Evolutionary conservation across 495 filamentous ascomycete genomes (phyloP), one percentile per base, ranked within the genome.

Genomic region (Talaromyces stipitatus): DNA sequence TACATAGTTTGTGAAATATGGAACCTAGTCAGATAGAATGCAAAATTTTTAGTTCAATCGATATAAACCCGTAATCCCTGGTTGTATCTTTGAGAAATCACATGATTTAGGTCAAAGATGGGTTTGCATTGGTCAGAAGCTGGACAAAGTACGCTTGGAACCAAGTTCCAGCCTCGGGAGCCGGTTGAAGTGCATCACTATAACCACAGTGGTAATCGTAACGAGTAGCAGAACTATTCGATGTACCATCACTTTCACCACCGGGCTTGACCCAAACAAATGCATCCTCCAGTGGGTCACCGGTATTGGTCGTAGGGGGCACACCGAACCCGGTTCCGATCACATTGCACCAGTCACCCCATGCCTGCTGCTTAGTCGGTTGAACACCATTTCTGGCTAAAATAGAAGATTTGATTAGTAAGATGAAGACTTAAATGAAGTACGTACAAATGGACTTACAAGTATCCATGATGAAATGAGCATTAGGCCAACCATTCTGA

Each of bases 271-370:
- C 74, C 89, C 88, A 91, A 68, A 90, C 86, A 72, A 91, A 90
- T 46, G 88, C 85, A 68, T 91, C 87, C 53, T 79, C 77, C 26
- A 88, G 78, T 23, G 74, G 64, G 66, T 79, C 64, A 55, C 83
- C 84, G 7, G 87, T 89, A 58, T 78, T 65, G 32, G 82, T 76
- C 3, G 84, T 85, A 0, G 85, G 84, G 56, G 84, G 85, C 46
- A 79, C 75, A 69, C 89, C 88, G 68, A 91, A 91, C 29, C 88
- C 88, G 50, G 87, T 83, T 61, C 80, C 83, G 59, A 81, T 82
- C 64, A 87, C 81, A 68, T 92, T 92, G 80, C 88, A 91, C 88
- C 89, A 94, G 78, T 92, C 80, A 65, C 88, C 89, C 86, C 88
- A 82, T 33, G 71, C 78, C 59, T 80, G 69, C 66, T 88, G 88